These are phyloP conservation scores for Coemansia sp. DNA, from an alignment of 192 early-diverging fungal species.

Conservation along the genomic window DNA sequence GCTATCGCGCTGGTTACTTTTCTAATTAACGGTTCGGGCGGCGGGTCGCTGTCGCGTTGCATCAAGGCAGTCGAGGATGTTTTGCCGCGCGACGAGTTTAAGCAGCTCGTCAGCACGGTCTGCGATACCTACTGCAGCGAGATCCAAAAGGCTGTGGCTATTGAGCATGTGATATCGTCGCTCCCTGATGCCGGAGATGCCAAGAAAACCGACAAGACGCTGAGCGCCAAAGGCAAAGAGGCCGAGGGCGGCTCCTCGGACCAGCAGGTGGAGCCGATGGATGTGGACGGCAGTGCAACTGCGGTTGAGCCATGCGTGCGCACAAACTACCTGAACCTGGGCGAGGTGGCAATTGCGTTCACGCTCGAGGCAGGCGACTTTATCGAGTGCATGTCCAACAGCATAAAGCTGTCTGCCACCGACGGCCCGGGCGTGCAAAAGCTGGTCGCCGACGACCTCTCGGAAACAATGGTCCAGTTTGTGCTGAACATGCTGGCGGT, in stretches of 20 bases:
- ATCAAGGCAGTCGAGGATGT: constrained; percentile 30
- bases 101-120: constrained; percentile 12
- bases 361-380: constrained; percentile 40
- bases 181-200: constrained; percentile 20
- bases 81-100: constrained; percentile 33
- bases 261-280: constrained; percentile 23
- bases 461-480: constrained; percentile 22
- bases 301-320: constrained; percentile 21
- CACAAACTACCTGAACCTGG: constrained; percentile 33
- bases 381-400: constrained; percentile 52
- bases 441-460: constrained; percentile 17
- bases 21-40: constrained; percentile 36
- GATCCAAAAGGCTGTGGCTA: constrained; percentile 33
- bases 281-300: constrained; percentile 20
- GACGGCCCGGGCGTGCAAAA: background rate
- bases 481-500: constrained; percentile 16
- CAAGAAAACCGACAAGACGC: constrained; percentile 17
- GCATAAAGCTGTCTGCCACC: constrained; percentile 23
- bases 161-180: constrained; percentile 26
- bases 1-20: constrained; percentile 38
- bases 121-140: constrained; percentile 20
- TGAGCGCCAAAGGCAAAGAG: constrained; percentile 20
- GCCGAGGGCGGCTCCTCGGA: constrained; percentile 1
- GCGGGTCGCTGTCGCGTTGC: constrained; percentile 36
- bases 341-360: constrained; percentile 36